Percentiles rank a stretch among this genome's conserved stretches.
Conservation (phyloP, 2,329 filamentous ascomycete genomes). For the Epichloe hybrida region DNA sequence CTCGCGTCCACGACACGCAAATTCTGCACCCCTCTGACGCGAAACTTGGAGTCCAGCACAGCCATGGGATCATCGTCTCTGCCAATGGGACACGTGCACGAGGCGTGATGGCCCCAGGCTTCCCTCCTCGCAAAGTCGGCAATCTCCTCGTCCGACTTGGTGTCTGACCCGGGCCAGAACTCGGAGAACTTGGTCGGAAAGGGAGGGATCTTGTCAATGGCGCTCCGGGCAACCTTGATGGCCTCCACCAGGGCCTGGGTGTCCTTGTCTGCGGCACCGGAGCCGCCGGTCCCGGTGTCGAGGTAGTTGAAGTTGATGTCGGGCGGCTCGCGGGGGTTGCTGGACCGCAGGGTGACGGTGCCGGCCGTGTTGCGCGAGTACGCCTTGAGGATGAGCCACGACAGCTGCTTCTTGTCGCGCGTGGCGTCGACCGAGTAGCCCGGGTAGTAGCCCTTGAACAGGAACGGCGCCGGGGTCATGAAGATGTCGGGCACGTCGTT, state of each 20-base stretch:
- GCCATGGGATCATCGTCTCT: conserved; percentile 36
- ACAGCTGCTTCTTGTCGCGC: neutral
- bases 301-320: too few species aligned
- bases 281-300: too few species aligned
- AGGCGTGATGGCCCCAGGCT: conserved; percentile 45
- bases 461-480: neutral
- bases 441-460: neutral
- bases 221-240: conserved; percentile 27
- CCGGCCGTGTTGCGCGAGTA: conserved; percentile 22
- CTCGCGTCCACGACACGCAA: conserved; percentile 46
- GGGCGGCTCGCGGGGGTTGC: conserved; percentile 12
- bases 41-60: conserved; percentile 40
- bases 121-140: conserved; percentile 28
- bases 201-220: conserved; percentile 38
- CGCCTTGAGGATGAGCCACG: neutral
- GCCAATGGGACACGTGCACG: conserved; percentile 41
- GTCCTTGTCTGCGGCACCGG: conserved; percentile 20
- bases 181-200: conserved; percentile 30
- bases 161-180: conserved; percentile 7
- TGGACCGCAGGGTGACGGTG: conserved; percentile 44
- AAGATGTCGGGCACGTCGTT: neutral
- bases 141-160: conserved; percentile 12
- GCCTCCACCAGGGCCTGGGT: conserved; percentile 23
- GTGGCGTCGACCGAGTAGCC: neutral
- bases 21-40: conserved; percentile 34